Evolutionary conservation across 768 basidiomycete species (phyloP), one percentile per base, ranked within the genome.

Genomic region (Daedalea quercina): DNA sequence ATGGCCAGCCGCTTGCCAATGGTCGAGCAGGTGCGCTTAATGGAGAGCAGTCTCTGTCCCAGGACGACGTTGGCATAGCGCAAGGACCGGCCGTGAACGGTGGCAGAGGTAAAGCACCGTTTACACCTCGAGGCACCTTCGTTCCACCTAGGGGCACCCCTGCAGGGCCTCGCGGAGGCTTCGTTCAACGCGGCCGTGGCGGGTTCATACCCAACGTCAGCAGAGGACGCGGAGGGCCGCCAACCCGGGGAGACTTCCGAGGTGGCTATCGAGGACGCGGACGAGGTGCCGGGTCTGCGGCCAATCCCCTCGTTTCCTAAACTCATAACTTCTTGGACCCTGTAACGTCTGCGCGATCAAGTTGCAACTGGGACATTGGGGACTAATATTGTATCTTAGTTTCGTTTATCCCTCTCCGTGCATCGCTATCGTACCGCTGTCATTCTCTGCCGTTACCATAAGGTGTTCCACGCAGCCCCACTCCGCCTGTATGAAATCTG

Each of bases 221-320:
- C 6, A 63, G 73, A 35, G 73, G 73, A 24, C 58, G 73, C 3
- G 69, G 71, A 43, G 61, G 65, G 17, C 51, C 53, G 1, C 55
- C 53, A 9, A 56, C n/a, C n/a, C n/a, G 68, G 42, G 59, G 59
- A 12, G 59, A 51, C 1, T 35, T 19, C 42, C 57, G 68, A 45
- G 59, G 59, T 9, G 58, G 50, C 1, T 34, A 13, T 37, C 59
- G 73, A 42, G 72, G 68, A 33, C 57, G 71, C 2, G 73, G 65
- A 26, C 60, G 70, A 35, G 24, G 60, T 50, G 42, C 40, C 13
- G 25, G 33, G 20, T 22, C 28, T 8, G 24, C 44, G 9, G 24
- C 48, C 11, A 47, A 31, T 11, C 44, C 52, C 4, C 13, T 53
- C 9, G 44, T 34, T 3, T 53, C 44, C 19, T 53, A 28, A 52